Evolutionary conservation across 1,139 yeast species (phyloP).

Genomic region (Debaryomyces singareniensis): DNA sequence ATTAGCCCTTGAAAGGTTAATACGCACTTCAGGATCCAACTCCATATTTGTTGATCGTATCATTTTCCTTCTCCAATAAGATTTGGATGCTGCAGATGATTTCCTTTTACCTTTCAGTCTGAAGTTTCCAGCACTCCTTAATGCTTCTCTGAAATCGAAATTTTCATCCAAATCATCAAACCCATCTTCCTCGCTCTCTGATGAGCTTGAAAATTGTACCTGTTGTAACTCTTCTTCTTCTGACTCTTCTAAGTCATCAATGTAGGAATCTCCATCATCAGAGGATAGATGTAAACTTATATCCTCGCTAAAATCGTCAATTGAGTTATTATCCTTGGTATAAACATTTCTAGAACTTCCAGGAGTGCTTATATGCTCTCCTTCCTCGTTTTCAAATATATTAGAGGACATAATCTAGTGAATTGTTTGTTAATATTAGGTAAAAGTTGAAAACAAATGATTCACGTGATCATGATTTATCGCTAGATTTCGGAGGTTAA

Average conservation of each 20-base stretch:
- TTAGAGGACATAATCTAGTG: slow-evolving; percentile 12
- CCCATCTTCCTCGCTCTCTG: slow-evolving; percentile 20
- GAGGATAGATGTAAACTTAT: slow-evolving; percentile 7
- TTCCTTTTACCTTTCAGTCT: slow-evolving; percentile 40
- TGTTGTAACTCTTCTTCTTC: slow-evolving; percentile 9
- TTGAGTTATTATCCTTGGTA: slow-evolving; percentile 2
- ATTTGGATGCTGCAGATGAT: slow-evolving; percentile 23
- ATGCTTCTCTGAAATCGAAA: slow-evolving; percentile 51
- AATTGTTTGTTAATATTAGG: too few species aligned
- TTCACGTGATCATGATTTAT: too few species aligned
- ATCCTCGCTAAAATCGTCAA: slow-evolving; percentile 8
- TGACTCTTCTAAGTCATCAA: slow-evolving; percentile 11
- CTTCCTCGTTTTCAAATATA: slow-evolving; percentile 12
- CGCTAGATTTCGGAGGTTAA: too few species aligned
- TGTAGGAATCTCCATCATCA: slow-evolving; percentile 11
- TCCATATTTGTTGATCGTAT: slow-evolving; percentile 36
- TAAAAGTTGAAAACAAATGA: too few species aligned
- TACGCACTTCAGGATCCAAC: slow-evolving; percentile 66
- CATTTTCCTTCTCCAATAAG: slow-evolving; percentile 27
- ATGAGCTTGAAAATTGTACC: slow-evolving; percentile 11
- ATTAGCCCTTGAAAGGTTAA: slow-evolving; percentile 64
- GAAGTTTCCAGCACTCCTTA: slow-evolving; percentile 59
- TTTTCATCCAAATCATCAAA: slow-evolving; percentile 37
- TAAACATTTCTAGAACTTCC: slow-evolving; percentile 1
- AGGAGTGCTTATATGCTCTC: slow-evolving; percentile 3